Base-by-base conservation (phyloP, 768 basidiomycete genomes). In the Mycena capillaripes region DNA sequence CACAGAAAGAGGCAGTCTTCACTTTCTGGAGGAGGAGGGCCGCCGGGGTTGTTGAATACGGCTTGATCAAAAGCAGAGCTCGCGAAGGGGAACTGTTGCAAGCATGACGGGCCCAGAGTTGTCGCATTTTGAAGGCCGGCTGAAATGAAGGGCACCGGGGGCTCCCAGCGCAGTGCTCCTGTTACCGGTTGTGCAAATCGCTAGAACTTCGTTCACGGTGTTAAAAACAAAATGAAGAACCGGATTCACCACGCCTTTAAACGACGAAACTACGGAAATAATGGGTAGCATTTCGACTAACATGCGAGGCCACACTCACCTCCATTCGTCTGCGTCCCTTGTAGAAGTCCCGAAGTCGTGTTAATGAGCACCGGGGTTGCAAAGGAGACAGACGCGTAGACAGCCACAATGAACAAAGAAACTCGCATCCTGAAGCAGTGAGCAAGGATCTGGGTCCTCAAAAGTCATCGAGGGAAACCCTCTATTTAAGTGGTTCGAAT, bases 1-100 rank as follows among this genome's bases (percentile, higher is more conserved):
- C 16, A 67, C 70, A 71, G 52, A 34, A 74, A 74, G 19, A 70
- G 58, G 23, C 72, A 74, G 34, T 74, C 72, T 25, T 74, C 72
- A 32, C n/a, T 55, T 40, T 74, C 72, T 16, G 30, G 27, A 2
- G 72, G 72, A 4, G 62, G 62, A 16, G 70, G 70, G 57, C 38
- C 59, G 11, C 48, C 42, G 1, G 60, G 60, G 23, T 48, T 74
- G 44, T 74, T 70, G 64, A 70, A 74, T 21, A 74, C 17, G 12
- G 29, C 38, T 25, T 66, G n/a, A 11, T 55, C 38, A 16, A 73
- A 29, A 29, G 42, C 50, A 9, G 52, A 32, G 29, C 23, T 36
- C 9, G 63, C 56, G 23, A 66, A 70, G 6, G 63, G 23, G 16
- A 74, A 74, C n/a, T 70, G 69, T 29, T 69, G 69, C 16, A 70